Base-by-base conservation (phyloP, 2,329 filamentous ascomycete species). In the Fusarium citri region DNA sequence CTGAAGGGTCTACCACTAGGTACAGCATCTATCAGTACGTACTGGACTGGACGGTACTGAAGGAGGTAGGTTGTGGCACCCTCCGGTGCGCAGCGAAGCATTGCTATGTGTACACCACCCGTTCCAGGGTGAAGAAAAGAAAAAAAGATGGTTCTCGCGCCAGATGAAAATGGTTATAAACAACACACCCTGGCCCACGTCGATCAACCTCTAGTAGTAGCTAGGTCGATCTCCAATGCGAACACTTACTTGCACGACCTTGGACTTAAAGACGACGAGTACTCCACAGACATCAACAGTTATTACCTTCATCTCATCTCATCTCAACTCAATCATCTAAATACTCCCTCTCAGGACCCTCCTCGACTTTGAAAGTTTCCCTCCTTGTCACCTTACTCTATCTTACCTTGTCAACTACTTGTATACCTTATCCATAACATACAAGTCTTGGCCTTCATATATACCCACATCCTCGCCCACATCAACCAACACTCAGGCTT, bases 161-260 rank as follows among this genome's bases (percentile, higher is more conserved):
- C 18, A 70, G 54, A 53, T 25, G 47, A 53, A 56, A 68, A 68
- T 69, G 53, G 48, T 66, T 69, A 69, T 69, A 69, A 67, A 46
- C 67, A 69, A 69, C 65, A 69, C 66, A 37, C 66, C 66, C 66
- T 60, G 67, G 66, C 56, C 66, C 65, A 51, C 61, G 71, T 69
- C 72, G 71, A 74, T 74, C 72, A 75, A 54, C 59, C 49, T 66
- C 55, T 61, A 66, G 61, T 74, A 62, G 55, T 51, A 63, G 58
- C 59, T 74, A 64, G 67, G 64, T 49, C 65, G 73, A 75, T 75
- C 72, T 71, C 71, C 59, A 75, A 75, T 75, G 71, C 73, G 69
- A 74, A 74, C 72, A 74, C 72, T 72, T 73, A 69, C 68, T 69
- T 66, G 56, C 65, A 69, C 61, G 59, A 55, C 59, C 59, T 62